These are phyloP conservation scores for Candida sanyaensis DNA, from an alignment of 1,139 yeast genomes.

Conservation along the genomic window DNA sequence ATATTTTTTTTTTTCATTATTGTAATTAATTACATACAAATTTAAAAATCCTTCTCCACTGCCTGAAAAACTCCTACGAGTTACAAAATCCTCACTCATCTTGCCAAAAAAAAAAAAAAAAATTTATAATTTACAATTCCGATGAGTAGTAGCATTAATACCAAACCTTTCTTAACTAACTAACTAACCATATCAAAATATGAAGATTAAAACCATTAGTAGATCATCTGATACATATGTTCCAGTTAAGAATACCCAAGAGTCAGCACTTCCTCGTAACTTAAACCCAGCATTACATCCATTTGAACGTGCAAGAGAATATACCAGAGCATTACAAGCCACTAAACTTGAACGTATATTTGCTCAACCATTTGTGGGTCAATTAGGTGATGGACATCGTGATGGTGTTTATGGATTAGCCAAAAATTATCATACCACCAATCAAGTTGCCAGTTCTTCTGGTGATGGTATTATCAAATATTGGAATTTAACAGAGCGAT, in stretches of 20 bases:
- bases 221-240: slow-evolving; percentile 90
- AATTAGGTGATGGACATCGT: slow-evolving; percentile 90
- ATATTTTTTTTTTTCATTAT: too few relatives aligned
- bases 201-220: slow-evolving; percentile 89
- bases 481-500: slow-evolving; percentile 81
- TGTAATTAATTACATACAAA: too few relatives aligned
- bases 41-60: too few relatives aligned
- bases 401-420: slow-evolving; percentile 95
- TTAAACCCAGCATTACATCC: slow-evolving; percentile 95
- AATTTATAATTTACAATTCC: too few relatives aligned
- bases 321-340: slow-evolving; percentile 91
- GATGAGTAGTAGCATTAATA: too few relatives aligned
- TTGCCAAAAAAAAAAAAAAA: too few relatives aligned
- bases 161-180: not conserved
- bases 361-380: slow-evolving; percentile 97
- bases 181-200: slow-evolving; percentile 18
- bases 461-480: slow-evolving; percentile 95
- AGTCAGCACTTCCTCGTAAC: slow-evolving; percentile 84
- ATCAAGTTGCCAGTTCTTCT: slow-evolving; percentile 84
- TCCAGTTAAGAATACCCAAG: slow-evolving; percentile 89
- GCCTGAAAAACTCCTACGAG: too few relatives aligned
- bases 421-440: slow-evolving; percentile 69
- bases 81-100: too few relatives aligned
- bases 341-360: slow-evolving; percentile 95
- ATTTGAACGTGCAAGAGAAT: slow-evolving; percentile 94